A percentile compares a stretch with the other conserved stretches of the same genome.
Conservation (phyloP, 2,329 filamentous ascomycete genomes). For the Microthyrium microscopicum region DNA sequence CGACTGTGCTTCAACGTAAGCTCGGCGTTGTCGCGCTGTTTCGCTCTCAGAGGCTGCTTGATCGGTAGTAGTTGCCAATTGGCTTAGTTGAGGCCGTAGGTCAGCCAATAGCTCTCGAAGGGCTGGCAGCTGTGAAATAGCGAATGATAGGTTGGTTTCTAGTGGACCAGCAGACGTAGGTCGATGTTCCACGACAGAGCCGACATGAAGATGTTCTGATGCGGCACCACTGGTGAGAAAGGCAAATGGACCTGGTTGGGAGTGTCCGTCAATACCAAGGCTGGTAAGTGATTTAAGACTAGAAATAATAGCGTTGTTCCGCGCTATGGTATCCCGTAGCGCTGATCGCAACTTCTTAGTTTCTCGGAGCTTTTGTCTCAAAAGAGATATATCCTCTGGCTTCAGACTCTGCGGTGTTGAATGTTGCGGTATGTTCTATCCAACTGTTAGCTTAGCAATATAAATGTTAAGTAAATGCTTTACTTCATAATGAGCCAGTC, state of each 20-base stretch:
- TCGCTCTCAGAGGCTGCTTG: slow-evolving; percentile 19
- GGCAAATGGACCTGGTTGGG: slow-evolving; percentile 24
- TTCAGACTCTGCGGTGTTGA: slow-evolving; percentile 32
- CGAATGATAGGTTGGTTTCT: slow-evolving; percentile 58
- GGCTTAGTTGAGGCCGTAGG: slow-evolving; percentile 46
- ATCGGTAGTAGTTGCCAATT: slow-evolving; percentile 20
- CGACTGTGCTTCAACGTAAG: slow-evolving; percentile 73
- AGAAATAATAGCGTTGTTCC: slow-evolving; percentile 54
- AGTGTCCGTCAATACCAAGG: slow-evolving; percentile 9
- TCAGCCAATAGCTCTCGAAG: slow-evolving; percentile 53
- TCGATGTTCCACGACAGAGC: slow-evolving; percentile 19
- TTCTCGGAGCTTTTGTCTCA: slow-evolving; percentile 59
- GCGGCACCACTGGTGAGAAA: slow-evolving; percentile 37
- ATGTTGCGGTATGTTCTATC: background rate
- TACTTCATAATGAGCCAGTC: slow-evolving; percentile 72
- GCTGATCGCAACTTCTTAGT: slow-evolving; percentile 58
- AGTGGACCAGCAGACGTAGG: slow-evolving; percentile 28
- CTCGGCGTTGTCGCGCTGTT: slow-evolving; percentile 50
- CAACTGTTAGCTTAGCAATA: background rate
- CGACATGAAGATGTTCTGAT: slow-evolving; percentile 29
- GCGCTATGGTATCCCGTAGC: slow-evolving; percentile 50
- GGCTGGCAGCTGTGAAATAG: slow-evolving; percentile 66
- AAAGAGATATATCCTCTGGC: slow-evolving; percentile 50
- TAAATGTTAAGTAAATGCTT: slow-evolving; percentile 6
- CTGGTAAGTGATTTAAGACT: slow-evolving; percentile 43